Conservation (phyloP, 2,329 filamentous ascomycete species). For the Pseudopyrenochaeta lycopersici region DNA sequence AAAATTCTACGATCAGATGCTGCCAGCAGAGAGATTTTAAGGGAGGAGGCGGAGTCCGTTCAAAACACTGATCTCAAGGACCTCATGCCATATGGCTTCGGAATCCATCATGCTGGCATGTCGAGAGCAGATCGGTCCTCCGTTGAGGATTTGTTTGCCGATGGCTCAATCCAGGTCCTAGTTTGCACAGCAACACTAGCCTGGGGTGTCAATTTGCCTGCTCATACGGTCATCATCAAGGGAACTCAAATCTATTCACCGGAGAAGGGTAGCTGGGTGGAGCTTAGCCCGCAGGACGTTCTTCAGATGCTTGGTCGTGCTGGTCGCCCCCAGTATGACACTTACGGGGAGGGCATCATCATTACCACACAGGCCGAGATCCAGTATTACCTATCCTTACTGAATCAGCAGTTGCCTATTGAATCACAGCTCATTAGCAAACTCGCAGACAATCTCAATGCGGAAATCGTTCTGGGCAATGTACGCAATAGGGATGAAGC, state of each 20-base stretch:
- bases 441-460: constrained; percentile 94
- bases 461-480: constrained; percentile 94
- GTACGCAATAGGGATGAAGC: constrained; percentile 90
- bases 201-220: constrained; percentile 98
- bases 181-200: constrained; percentile 98
- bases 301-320: constrained; percentile 98
- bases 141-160: constrained; percentile 92
- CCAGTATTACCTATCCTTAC: constrained; percentile 93
- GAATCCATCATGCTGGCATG: constrained; percentile 98
- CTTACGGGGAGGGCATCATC: constrained; percentile 97
- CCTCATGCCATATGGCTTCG: constrained; percentile 92
- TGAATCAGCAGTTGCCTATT: constrained; percentile 97
- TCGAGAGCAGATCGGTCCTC: constrained; percentile 92
- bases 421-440: constrained; percentile 95
- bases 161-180: constrained; percentile 91
- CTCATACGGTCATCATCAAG: constrained; percentile 98
- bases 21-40: constrained; percentile 86
- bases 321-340: constrained; percentile 95
- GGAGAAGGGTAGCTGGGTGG: constrained; percentile 98
- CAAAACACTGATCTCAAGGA: constrained; percentile 92
- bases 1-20: constrained; percentile 94
- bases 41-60: constrained; percentile 82
- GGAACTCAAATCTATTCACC: constrained; percentile 98
- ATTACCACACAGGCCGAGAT: constrained; percentile 96
- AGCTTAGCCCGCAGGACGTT: constrained; percentile 95